Conservation (phyloP, 2,329 filamentous ascomycete species). For the Scytalidium lignicola region DNA sequence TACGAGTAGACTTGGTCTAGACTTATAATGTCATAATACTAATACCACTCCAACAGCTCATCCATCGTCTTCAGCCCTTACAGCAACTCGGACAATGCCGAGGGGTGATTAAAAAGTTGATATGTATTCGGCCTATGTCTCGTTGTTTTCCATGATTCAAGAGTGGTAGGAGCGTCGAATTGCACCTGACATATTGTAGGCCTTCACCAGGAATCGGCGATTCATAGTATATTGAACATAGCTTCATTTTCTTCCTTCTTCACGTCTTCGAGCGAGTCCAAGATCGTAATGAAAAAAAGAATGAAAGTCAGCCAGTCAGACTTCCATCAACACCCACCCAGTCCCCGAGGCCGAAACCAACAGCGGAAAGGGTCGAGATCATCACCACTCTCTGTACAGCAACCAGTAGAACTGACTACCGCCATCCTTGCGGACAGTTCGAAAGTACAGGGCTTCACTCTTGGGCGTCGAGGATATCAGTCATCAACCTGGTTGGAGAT, state of each 20-base stretch:
- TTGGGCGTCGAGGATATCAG: conserved; percentile 78
- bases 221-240: too few species aligned
- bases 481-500: conserved; percentile 93
- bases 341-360: conserved; percentile 70
- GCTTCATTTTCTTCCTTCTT: conserved; percentile 55
- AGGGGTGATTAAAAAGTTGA: too few species aligned
- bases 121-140: too few species aligned
- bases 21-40: too few species aligned
- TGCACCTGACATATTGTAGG: too few species aligned
- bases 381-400: conserved; percentile 87
- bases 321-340: conserved; percentile 82
- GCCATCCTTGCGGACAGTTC: conserved; percentile 58
- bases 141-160: too few species aligned
- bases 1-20: too few species aligned
- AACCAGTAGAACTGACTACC: conserved; percentile 30
- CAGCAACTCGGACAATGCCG: too few species aligned
- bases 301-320: conserved; percentile 68
- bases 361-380: conserved; percentile 76
- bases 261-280: conserved; percentile 41
- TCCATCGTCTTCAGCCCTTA: too few species aligned
- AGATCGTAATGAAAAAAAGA: conserved; percentile 50
- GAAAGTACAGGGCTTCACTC: conserved; percentile 71
- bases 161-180: too few species aligned
- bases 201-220: too few species aligned
- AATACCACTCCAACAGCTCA: too few species aligned